Conservation (phyloP, 1,139 yeast genomes). For the Saccharomycopsis hybrid region DNA sequence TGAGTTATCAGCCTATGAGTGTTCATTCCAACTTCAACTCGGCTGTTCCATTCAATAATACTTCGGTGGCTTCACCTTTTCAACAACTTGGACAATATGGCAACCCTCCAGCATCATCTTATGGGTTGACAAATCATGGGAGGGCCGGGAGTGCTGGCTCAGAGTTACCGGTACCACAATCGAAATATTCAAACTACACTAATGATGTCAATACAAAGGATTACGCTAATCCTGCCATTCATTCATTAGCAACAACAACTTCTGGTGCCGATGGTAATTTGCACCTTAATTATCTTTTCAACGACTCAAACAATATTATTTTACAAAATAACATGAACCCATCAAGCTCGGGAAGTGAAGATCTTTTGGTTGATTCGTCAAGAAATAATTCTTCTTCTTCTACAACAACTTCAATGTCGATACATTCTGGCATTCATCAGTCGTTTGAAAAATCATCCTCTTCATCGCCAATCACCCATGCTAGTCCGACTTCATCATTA, state of each 20-base stretch:
- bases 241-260: not conserved
- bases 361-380: not conserved
- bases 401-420: not conserved
- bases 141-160: not conserved
- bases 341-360: not conserved
- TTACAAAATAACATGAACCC: not conserved
- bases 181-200: too few species aligned
- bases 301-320: not conserved
- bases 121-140: not conserved
- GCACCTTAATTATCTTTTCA: not conserved
- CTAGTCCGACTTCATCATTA: not conserved
- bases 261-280: not conserved
- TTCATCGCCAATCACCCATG: not conserved
- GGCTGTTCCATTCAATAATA: too few species aligned
- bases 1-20: too few species aligned
- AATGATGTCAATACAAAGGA: too few species aligned
- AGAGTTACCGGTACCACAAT: not conserved
- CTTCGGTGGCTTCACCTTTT: not conserved
- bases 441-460: not conserved
- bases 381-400: not conserved
- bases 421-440: not conserved
- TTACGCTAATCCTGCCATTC: too few species aligned
- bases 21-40: too few species aligned
- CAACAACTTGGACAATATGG: not conserved
- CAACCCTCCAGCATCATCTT: not conserved